phyloP scores from a whole-genome alignment of 305 asterid genomes.

The Nicotiana rustica region DNA sequence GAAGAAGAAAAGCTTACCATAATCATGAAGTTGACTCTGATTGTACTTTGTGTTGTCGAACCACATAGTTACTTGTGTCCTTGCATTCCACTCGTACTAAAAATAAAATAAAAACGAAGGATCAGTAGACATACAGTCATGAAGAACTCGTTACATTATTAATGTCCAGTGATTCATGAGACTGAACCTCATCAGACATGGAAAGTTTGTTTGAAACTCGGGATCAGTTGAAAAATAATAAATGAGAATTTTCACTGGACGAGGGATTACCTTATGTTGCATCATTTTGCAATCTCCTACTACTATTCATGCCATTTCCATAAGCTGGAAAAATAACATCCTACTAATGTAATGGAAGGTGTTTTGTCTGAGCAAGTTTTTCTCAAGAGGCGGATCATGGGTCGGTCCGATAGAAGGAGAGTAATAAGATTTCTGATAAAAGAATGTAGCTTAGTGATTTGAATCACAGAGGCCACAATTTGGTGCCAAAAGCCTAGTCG shows the following conservation, averaged over 20 bases:
- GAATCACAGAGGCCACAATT: background rate
- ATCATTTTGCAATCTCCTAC: conserved; percentile 6
- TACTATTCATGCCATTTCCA: background rate
- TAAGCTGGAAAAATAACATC: conserved; percentile 21
- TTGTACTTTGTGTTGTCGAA: conserved; percentile 63
- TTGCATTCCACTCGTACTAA: conserved; percentile 95
- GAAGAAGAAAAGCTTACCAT: conserved; percentile 54
- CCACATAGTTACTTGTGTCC: conserved; percentile 99
- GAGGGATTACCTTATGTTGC: background rate
- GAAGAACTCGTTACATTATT: background rate
- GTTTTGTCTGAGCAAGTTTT: background rate
- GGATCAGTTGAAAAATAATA: background rate
- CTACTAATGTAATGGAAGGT: background rate
- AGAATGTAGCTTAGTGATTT: background rate
- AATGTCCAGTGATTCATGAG: background rate
- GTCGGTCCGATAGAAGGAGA: background rate
- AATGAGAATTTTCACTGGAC: background rate
- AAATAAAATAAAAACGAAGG: conserved; percentile 23
- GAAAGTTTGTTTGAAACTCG: background rate
- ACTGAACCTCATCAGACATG: background rate
- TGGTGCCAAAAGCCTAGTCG: background rate
- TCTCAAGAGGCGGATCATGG: background rate
- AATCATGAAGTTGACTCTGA: conserved; percentile 92
- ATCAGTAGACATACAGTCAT: background rate
- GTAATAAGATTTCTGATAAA: background rate